phyloP scores from a whole-genome alignment of 768 basidiomycete genomes.

The Lactarius tabidus region DNA sequence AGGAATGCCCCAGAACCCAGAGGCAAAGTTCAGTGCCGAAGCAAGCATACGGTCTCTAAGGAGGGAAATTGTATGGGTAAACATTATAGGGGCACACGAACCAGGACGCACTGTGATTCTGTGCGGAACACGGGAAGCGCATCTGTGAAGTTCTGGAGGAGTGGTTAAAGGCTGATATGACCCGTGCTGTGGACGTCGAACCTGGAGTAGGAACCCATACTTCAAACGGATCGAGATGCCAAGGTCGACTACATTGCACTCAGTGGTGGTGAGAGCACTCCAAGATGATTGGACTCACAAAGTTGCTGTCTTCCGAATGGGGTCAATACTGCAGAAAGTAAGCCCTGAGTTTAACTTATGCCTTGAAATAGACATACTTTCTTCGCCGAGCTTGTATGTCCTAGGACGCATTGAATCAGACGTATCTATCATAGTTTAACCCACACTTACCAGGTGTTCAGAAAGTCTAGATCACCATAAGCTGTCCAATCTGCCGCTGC shows the following conservation, averaged over 20 bases:
- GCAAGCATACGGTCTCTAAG: slow-evolving; percentile 47
- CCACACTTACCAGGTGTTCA: slow-evolving; percentile 71
- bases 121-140: slow-evolving; percentile 50
- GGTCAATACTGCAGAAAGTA: slow-evolving; percentile 58
- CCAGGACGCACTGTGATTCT: slow-evolving; percentile 40
- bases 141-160: slow-evolving; percentile 37
- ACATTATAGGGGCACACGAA: neutral
- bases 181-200: slow-evolving; percentile 2
- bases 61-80: neutral
- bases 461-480: slow-evolving; percentile 60
- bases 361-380: slow-evolving; percentile 43
- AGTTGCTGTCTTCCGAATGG: slow-evolving; percentile 87
- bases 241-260: slow-evolving; percentile 35
- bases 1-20: slow-evolving; percentile 50
- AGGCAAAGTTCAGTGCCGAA: slow-evolving; percentile 49
- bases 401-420: slow-evolving; percentile 35
- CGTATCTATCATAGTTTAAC: neutral
- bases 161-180: slow-evolving; percentile 31
- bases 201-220: slow-evolving; percentile 41
- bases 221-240: slow-evolving; percentile 42
- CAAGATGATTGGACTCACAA: slow-evolving; percentile 44
- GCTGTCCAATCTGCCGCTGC: slow-evolving; percentile 58
- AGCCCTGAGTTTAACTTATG: neutral
- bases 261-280: neutral
- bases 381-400: slow-evolving; percentile 89